Evolutionary conservation across 306 rosid species (phyloP).

Genomic region (Corylus heterophylla): DNA sequence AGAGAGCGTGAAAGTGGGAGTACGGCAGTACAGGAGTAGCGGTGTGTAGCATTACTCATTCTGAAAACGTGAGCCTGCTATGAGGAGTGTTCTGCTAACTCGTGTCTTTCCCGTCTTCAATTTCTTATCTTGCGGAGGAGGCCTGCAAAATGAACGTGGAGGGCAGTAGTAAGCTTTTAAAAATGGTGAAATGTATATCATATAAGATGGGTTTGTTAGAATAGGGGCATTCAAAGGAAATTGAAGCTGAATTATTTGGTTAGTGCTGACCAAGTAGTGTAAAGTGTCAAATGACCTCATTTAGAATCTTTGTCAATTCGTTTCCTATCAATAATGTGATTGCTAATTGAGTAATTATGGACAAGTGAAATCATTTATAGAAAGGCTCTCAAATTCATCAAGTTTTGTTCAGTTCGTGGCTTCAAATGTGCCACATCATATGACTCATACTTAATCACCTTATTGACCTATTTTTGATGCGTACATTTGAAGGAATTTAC

Average conservation of each 20-base stretch:
- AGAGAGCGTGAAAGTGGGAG: too few species aligned
- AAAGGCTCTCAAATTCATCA: too few species aligned
- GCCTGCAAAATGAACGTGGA: constrained; percentile 14
- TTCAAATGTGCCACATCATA: too few species aligned
- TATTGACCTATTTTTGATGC: too few species aligned
- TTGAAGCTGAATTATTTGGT: background rate
- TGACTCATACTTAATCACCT: too few species aligned
- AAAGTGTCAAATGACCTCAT: background rate
- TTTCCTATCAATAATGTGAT: too few species aligned
- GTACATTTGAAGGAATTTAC: too few species aligned
- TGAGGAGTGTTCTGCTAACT: constrained; percentile 43
- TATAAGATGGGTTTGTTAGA: constrained; percentile 5
- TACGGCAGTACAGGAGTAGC: too few species aligned
- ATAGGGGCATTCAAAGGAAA: background rate
- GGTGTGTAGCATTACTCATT: too few species aligned
- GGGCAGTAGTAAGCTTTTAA: constrained; percentile 17
- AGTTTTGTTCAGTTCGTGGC: too few species aligned
- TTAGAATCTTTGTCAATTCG: background rate
- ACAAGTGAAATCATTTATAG: too few species aligned
- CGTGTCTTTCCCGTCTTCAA: constrained; percentile 27
- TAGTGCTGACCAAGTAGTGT: background rate
- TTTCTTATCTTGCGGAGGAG: constrained; percentile 17
- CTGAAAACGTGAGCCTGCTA: constrained; percentile 20
- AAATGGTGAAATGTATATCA: constrained; percentile 9
- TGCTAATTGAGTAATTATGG: too few species aligned